Percentiles rank a stretch among this genome's conserved stretches.
These are phyloP conservation scores for Stagonosporopsis vannaccii DNA, from an alignment of 2,329 filamentous ascomycete species.

Conservation along the genomic window DNA sequence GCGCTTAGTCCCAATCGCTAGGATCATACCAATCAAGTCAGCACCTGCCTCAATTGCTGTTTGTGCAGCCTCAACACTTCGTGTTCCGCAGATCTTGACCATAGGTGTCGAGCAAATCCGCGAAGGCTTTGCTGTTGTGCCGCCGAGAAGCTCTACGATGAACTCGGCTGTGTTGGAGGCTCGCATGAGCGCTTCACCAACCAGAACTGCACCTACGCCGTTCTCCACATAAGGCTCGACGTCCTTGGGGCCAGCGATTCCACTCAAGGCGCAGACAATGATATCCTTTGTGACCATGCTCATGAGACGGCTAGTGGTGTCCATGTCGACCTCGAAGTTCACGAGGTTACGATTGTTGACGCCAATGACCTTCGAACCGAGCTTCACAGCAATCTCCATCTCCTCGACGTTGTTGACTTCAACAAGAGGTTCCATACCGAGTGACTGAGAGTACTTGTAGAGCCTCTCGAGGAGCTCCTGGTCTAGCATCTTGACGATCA, in stretches of 20 bases:
- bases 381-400: constrained; percentile 84
- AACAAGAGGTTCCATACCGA: constrained; percentile 97
- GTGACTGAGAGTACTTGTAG: constrained; percentile 85
- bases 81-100: constrained; percentile 95
- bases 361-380: constrained; percentile 90
- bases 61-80: constrained; percentile 79
- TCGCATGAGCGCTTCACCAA: constrained; percentile 95
- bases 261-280: constrained; percentile 91
- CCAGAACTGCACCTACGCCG: constrained; percentile 89
- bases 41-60: constrained; percentile 86
- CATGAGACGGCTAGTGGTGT: constrained; percentile 87
- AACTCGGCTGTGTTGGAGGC: constrained; percentile 83
- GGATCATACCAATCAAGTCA: constrained; percentile 90
- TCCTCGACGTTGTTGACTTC: constrained; percentile 96
- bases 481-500: constrained; percentile 98
- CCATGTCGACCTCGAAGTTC: constrained; percentile 94
- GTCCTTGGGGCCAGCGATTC: constrained; percentile 88
- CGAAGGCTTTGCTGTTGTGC: constrained; percentile 38
- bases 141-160: constrained; percentile 81
- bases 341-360: constrained; percentile 98
- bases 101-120: constrained; percentile 55
- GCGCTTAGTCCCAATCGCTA: constrained; percentile 82
- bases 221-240: constrained; percentile 87
- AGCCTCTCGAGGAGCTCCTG: constrained; percentile 74
- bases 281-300: constrained; percentile 85